These are phyloP conservation scores for Trichoderma koningii DNA, from an alignment of 2,329 filamentous ascomycete genomes.

Conservation along the genomic window DNA sequence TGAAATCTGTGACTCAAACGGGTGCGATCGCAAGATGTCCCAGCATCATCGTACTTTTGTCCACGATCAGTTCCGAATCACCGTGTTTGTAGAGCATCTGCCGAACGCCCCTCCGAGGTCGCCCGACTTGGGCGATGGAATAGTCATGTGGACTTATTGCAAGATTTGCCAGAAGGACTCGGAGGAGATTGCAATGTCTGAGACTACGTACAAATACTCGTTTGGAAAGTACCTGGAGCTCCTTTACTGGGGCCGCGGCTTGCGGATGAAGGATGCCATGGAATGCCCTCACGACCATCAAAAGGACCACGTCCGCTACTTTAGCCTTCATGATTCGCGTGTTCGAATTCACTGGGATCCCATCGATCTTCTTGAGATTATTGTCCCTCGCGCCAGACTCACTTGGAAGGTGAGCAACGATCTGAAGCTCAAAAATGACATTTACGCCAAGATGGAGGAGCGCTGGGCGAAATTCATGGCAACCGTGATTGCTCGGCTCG, in stretches of 20 bases:
- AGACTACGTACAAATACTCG: slow-evolving; percentile 95
- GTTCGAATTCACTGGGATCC: slow-evolving; percentile 90
- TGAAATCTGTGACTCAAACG: slow-evolving; percentile 76
- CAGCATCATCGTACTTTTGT: slow-evolving; percentile 97
- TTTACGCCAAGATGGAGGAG: slow-evolving; percentile 78
- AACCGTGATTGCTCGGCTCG: slow-evolving; percentile 80
- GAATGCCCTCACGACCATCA: slow-evolving; percentile 88
- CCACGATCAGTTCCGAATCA: slow-evolving; percentile 91
- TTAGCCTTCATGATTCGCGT: slow-evolving; percentile 82
- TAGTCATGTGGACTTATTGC: slow-evolving; percentile 98
- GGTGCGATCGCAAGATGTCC: slow-evolving; percentile 84
- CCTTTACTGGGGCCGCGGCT: slow-evolving; percentile 88
- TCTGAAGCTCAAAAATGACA: slow-evolving; percentile 86
- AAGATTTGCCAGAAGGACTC: slow-evolving; percentile 90
- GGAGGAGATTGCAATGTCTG: slow-evolving; percentile 85
- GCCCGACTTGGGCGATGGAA: slow-evolving; percentile 59
- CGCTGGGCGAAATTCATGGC: slow-evolving; percentile 83
- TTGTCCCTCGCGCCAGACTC: slow-evolving; percentile 84
- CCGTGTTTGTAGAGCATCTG: slow-evolving; percentile 74
- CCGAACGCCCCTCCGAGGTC: slow-evolving; percentile 47
- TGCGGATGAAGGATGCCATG: slow-evolving; percentile 71
- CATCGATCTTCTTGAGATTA: slow-evolving; percentile 89
- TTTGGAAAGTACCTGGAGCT: slow-evolving; percentile 98
- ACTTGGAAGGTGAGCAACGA: slow-evolving; percentile 99
- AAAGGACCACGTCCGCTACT: slow-evolving; percentile 88